phyloP scores from a whole-genome alignment of 1,139 yeast genomes.

The Eremothecium coryli region DNA sequence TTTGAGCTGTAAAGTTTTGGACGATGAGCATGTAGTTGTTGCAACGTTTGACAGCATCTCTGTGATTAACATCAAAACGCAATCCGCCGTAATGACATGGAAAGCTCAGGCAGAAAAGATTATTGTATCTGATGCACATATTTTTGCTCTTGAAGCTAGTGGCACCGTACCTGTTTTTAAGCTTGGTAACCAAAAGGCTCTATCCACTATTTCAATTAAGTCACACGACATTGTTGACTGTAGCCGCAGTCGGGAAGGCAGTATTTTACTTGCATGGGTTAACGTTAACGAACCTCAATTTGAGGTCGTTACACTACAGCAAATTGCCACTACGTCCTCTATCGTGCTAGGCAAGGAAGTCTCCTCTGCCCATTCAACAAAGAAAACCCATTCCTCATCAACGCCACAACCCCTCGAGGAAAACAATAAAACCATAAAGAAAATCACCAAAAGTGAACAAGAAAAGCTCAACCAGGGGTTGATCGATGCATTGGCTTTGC shows the following conservation, averaged over 20 bases:
- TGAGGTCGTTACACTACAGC: conserved; percentile 16
- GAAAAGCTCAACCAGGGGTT: conserved; percentile 17
- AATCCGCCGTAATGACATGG: conserved; percentile 18
- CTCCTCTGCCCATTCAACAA: conserved; percentile 2
- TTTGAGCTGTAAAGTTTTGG: conserved; percentile 14
- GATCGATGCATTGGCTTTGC: conserved; percentile 13
- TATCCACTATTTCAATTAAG: conserved; percentile 17
- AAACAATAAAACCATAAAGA: conserved; percentile 11
- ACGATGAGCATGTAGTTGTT: conserved; percentile 18
- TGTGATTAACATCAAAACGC: conserved; percentile 15
- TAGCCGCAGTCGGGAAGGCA: conserved; percentile 11
- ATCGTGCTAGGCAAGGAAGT: conserved; percentile 7
- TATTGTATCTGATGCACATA: conserved; percentile 14
- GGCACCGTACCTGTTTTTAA: conserved; percentile 19
- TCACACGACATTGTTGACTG: conserved; percentile 24
- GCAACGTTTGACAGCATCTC: conserved; percentile 18
- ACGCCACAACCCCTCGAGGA: conserved; percentile 1
- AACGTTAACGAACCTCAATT: conserved; percentile 30
- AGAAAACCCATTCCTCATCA: conserved; percentile 1
- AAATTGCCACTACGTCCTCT: conserved; percentile 14
- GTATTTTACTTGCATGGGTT: conserved; percentile 27
- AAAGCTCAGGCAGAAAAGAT: conserved; percentile 17
- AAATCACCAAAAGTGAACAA: conserved; percentile 18
- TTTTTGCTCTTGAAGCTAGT: conserved; percentile 17
- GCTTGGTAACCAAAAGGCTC: conserved; percentile 10